Evolutionary conservation across 192 early-diverging fungal species (phyloP).

Genomic region (Coemansia sp.): DNA sequence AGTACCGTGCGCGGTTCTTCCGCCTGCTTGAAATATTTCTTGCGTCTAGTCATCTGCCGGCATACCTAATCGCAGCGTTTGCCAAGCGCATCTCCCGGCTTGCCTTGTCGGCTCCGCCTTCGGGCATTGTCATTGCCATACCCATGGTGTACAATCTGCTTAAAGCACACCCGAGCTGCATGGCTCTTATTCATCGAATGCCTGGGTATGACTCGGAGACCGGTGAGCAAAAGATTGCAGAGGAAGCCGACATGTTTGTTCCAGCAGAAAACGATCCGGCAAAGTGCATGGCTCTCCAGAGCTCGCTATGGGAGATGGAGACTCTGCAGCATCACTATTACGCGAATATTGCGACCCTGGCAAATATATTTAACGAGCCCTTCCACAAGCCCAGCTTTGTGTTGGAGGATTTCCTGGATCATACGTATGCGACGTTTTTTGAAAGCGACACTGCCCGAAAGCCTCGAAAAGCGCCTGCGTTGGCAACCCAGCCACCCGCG

Average conservation of each 20-base stretch:
- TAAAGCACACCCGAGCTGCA: conserved; percentile 87
- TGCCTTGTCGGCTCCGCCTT: conserved; percentile 80
- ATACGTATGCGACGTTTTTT: conserved; percentile 78
- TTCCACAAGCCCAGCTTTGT: conserved; percentile 85
- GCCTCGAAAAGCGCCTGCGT: conserved; percentile 61
- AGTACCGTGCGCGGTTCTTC: conserved; percentile 95
- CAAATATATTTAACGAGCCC: conserved; percentile 82
- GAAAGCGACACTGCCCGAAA: conserved; percentile 65
- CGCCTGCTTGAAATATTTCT: conserved; percentile 89
- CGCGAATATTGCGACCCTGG: conserved; percentile 82
- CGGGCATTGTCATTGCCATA: conserved; percentile 81
- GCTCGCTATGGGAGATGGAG: conserved; percentile 94
- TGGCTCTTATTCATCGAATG: conserved; percentile 80
- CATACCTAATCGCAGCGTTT: conserved; percentile 90
- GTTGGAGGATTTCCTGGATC: conserved; percentile 97
- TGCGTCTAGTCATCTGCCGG: conserved; percentile 82
- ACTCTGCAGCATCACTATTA: conserved; percentile 86
- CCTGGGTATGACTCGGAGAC: conserved; percentile 49
- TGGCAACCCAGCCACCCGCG: conserved; percentile 60
- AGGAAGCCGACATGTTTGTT: conserved; percentile 39
- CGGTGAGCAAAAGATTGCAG: conserved; percentile 34
- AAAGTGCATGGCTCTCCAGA: conserved; percentile 76
- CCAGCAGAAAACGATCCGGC: conserved; percentile 72
- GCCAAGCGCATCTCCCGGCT: conserved; percentile 89
- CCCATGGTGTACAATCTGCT: conserved; percentile 93